Percentiles rank a stretch among this genome's conserved stretches.
phyloP scores from a whole-genome alignment of 805 yeast genomes.

The Candida ponderosae region DNA sequence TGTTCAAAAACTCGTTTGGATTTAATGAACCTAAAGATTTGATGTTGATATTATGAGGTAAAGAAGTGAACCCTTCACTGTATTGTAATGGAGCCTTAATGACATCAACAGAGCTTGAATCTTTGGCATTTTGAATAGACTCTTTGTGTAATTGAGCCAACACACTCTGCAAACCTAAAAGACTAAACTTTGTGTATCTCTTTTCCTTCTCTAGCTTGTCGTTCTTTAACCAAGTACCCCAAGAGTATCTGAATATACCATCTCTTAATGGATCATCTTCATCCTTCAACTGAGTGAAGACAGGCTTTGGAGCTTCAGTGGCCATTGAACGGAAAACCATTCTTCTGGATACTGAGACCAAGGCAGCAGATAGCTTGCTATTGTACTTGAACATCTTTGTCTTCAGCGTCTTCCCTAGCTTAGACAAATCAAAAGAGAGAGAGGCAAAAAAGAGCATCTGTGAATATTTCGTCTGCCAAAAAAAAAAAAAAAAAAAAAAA shows the following conservation, averaged over 20 bases:
- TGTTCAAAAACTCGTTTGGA: constrained; percentile 36
- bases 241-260: constrained; percentile 75
- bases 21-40: constrained; percentile 35
- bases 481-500: too few species aligned
- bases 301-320: constrained; percentile 23
- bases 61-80: constrained; percentile 30
- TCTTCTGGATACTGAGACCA: too few species aligned
- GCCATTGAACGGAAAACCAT: constrained; percentile 22
- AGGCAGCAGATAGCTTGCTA: too few species aligned
- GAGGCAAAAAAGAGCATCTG: too few species aligned
- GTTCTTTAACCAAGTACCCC: constrained; percentile 93
- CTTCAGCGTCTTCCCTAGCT: too few species aligned
- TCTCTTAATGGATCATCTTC: constrained; percentile 60
- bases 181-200: constrained; percentile 74
- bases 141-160: constrained; percentile 34
- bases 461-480: too few species aligned
- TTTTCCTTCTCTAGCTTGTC: constrained; percentile 67
- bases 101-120: constrained; percentile 15
- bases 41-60: constrained; percentile 40
- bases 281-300: constrained; percentile 47
- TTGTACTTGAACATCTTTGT: too few species aligned
- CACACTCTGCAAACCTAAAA: constrained; percentile 64
- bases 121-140: constrained; percentile 26
- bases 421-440: too few species aligned
- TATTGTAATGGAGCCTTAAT: constrained; percentile 28